These are phyloP conservation scores for Paracoccidioides lutzii DNA, from an alignment of 2,329 filamentous ascomycete genomes.

Conservation along the genomic window DNA sequence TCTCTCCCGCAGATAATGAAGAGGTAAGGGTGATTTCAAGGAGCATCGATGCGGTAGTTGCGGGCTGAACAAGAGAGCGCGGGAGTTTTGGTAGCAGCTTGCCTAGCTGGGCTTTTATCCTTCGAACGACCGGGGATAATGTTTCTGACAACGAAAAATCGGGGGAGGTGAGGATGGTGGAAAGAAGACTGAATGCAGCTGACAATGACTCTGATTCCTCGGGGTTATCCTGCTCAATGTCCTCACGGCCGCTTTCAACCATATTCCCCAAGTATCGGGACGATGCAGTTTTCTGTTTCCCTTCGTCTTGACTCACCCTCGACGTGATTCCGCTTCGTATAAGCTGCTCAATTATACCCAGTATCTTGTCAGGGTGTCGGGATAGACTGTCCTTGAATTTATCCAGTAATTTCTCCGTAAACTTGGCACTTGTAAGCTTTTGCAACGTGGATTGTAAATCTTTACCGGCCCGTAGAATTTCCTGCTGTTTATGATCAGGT, in stretches of 20 bases:
- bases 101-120: conserved; percentile 25
- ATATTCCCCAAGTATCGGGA: conserved; percentile 28
- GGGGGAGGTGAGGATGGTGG: conserved; percentile 30
- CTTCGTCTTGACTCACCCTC: conserved; percentile 1
- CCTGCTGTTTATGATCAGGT: neutral
- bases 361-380: conserved; percentile 26
- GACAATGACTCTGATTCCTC: conserved; percentile 27
- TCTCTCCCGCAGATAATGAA: conserved; percentile 14
- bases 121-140: conserved; percentile 18
- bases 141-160: conserved; percentile 25
- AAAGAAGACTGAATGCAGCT: conserved; percentile 31
- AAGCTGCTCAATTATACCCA: conserved; percentile 31
- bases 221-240: conserved; percentile 6
- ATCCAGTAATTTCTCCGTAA: conserved; percentile 29
- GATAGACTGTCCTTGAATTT: conserved; percentile 32
- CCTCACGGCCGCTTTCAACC: conserved; percentile 11
- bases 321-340: conserved; percentile 23
- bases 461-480: conserved; percentile 9
- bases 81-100: conserved; percentile 24
- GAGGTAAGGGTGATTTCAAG: conserved; percentile 27
- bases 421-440: conserved; percentile 28
- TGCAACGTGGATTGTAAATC: conserved; percentile 20
- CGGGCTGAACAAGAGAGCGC: conserved; percentile 22
- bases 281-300: conserved; percentile 14
- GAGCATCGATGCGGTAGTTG: conserved; percentile 30